phyloP scores from a whole-genome alignment of 345 rosid species.

The Corymbia maculata region DNA sequence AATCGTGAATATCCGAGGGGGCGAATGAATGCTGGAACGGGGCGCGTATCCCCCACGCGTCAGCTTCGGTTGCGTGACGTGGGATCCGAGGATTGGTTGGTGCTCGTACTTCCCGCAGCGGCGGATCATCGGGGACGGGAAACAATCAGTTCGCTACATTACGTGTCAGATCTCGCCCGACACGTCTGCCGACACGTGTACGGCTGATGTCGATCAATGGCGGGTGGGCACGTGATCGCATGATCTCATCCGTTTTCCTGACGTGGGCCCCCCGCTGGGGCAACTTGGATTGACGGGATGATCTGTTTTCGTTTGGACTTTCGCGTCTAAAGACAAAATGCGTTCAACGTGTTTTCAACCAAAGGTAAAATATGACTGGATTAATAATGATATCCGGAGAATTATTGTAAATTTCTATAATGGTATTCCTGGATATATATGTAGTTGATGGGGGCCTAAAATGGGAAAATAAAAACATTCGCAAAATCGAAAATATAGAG shows the following conservation, averaged over 20 bases:
- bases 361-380: neutral
- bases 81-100: neutral
- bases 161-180: neutral
- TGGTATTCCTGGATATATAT: neutral
- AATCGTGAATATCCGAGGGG: neutral
- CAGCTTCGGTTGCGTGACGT: neutral
- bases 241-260: accelerated
- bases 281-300: neutral
- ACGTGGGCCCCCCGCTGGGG: neutral
- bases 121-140: neutral
- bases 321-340: neutral
- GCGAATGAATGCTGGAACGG: neutral
- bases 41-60: neutral
- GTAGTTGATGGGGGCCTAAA: neutral
- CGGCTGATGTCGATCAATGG: neutral
- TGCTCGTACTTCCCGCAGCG: neutral
- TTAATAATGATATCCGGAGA: neutral
- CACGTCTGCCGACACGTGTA: neutral
- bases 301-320: neutral
- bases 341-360: neutral
- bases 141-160: neutral
- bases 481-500: too few species aligned
- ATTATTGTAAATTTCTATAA: neutral
- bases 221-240: neutral
- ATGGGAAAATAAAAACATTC: neutral